Evolutionary conservation across 192 early-diverging fungal genomes (phyloP).

Genomic region (Rhizophagus sp.): DNA sequence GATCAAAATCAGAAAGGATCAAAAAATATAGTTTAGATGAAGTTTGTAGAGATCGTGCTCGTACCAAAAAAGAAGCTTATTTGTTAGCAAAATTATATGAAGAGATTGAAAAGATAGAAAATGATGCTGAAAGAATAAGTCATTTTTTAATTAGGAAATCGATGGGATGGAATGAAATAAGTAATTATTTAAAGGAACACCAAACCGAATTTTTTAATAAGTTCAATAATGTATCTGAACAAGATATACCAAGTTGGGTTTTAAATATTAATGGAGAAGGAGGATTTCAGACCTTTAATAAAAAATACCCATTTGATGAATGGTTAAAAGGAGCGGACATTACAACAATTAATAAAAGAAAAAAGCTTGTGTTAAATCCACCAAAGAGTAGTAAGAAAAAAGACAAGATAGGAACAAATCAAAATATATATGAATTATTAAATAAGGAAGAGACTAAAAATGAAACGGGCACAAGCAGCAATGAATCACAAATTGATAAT

Average conservation of each 20-base stretch:
- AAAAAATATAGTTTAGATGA: slow-evolving; percentile 28
- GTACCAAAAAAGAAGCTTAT: background rate
- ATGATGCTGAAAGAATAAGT: slow-evolving; percentile 26
- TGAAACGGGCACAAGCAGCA: too few relatives aligned
- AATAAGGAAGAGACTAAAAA: too few relatives aligned
- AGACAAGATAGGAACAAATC: too few relatives aligned
- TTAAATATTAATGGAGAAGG: background rate
- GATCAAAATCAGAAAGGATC: slow-evolving; percentile 37
- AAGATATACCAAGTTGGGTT: background rate
- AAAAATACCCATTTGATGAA: background rate
- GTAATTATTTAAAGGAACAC: background rate
- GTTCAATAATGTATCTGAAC: background rate
- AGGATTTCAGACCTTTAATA: background rate
- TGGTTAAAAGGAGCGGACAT: background rate
- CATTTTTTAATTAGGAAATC: background rate
- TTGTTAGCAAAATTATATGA: too few relatives aligned
- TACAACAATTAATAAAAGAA: background rate
- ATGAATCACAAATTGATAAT: background rate
- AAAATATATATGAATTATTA: too few relatives aligned
- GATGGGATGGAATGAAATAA: slow-evolving; percentile 29
- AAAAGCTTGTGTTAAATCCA: background rate
- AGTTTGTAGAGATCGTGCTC: background rate
- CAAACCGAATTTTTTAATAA: slow-evolving; percentile 1
- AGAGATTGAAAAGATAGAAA: background rate
- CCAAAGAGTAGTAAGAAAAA: too few relatives aligned